A percentile compares a stretch with the other conserved stretches of the same genome.
Evolutionary conservation across 1,284 basidiomycete genomes (phyloP).

Genomic region (Cutaneotrichosporon dermatis): DNA sequence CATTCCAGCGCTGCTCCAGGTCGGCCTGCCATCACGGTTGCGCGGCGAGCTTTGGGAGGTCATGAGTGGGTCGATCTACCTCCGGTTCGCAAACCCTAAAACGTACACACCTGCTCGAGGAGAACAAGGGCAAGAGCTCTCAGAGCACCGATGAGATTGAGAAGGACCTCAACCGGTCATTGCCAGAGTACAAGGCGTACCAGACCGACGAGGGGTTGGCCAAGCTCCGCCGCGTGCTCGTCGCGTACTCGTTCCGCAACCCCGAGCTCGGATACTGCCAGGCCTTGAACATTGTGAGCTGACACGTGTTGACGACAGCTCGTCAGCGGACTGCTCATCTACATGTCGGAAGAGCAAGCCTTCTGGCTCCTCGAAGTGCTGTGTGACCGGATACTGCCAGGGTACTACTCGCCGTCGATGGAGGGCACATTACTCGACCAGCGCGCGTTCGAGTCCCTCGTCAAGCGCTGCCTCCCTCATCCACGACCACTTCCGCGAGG

Average conservation of each 20-base stretch:
- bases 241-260: constrained; percentile 96
- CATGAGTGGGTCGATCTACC: constrained; percentile 86
- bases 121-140: constrained; percentile 73
- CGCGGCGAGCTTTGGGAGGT: constrained; percentile 99
- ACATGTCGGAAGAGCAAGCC: constrained; percentile 98
- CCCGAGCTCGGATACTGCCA: constrained; percentile 76
- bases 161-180: constrained; percentile 91
- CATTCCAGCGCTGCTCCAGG: constrained; percentile 94
- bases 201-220: constrained; percentile 80
- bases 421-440: constrained; percentile 97
- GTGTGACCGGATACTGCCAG: constrained; percentile 89
- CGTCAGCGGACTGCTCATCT: constrained; percentile 55
- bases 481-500: constrained; percentile 83
- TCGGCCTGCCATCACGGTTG: constrained; percentile 89
- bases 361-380: constrained; percentile 97
- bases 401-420: constrained; percentile 99
- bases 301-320: too few relatives aligned
- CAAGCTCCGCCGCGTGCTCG: constrained; percentile 81
- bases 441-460: constrained; percentile 95
- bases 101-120: constrained; percentile 74
- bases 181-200: constrained; percentile 92
- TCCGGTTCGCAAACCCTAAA: constrained; percentile 83
- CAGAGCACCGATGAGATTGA: constrained; percentile 98
- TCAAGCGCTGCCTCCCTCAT: constrained; percentile 85
- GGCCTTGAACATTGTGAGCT: constrained; percentile 82